Percentiles rank a stretch among this genome's conserved stretches.
These are phyloP conservation scores for Globisporangium abappressorium DNA, from an alignment of 352 stramenopile species.

Conservation along the genomic window DNA sequence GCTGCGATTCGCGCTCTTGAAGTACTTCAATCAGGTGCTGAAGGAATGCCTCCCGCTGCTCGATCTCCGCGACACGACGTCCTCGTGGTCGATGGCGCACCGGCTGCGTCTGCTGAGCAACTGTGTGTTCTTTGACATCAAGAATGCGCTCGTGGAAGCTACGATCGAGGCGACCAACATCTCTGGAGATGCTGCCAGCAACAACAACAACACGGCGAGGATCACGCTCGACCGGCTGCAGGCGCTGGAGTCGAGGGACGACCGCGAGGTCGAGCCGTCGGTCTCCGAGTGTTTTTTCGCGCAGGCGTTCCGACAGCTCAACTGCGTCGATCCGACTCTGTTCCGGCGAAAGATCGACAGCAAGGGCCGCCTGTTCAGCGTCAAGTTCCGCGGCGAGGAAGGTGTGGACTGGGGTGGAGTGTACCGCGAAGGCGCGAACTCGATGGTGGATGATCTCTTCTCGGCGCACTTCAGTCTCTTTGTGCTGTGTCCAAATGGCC, in stretches of 20 bases:
- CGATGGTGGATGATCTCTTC: slow-evolving; percentile 89
- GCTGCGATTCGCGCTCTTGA: slow-evolving; percentile 76
- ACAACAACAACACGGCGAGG: slow-evolving; percentile 61
- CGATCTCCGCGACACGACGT: slow-evolving; percentile 71
- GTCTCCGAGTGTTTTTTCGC: slow-evolving; percentile 93
- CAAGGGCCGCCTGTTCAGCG: slow-evolving; percentile 84
- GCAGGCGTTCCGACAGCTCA: slow-evolving; percentile 90
- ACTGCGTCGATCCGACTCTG: slow-evolving; percentile 77
- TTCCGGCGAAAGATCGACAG: slow-evolving; percentile 89
- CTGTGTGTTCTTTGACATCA: slow-evolving; percentile 88
- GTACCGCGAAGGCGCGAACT: slow-evolving; percentile 86
- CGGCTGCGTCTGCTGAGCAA: slow-evolving; percentile 68
- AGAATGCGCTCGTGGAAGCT: slow-evolving; percentile 75
- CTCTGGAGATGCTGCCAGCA: slow-evolving; percentile 42
- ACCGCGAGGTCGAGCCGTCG: slow-evolving; percentile 83
- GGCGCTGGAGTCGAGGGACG: slow-evolving; percentile 83
- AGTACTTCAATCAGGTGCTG: slow-evolving; percentile 77
- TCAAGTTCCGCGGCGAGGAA: slow-evolving; percentile 89
- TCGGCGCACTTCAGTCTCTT: slow-evolving; percentile 83
- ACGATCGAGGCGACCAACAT: slow-evolving; percentile 76
- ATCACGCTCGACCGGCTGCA: slow-evolving; percentile 86
- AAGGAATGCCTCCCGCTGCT: slow-evolving; percentile 67
- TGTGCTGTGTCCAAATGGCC: slow-evolving; percentile 81
- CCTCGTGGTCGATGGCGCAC: slow-evolving; percentile 72
- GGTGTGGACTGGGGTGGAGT: slow-evolving; percentile 88